Evolutionary conservation across 306 rosid species (phyloP).

Genomic region (Quercus parvula): DNA sequence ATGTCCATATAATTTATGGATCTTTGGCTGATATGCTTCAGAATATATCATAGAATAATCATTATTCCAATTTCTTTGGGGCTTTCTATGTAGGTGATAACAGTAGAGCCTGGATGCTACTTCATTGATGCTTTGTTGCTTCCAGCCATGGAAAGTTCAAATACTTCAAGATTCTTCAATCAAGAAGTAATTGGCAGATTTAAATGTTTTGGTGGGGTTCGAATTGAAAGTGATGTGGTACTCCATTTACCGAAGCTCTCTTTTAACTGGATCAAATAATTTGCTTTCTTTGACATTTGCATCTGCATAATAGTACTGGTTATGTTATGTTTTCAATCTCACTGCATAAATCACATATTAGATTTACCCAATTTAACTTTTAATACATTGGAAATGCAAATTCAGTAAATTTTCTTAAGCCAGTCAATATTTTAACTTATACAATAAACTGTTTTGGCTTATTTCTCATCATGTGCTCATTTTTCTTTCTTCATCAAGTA

Average conservation of each 20-base stretch:
- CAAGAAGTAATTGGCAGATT: slow-evolving; percentile 52
- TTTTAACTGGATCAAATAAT: not conserved
- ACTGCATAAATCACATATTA: not conserved
- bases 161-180: slow-evolving; percentile 62
- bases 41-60: not conserved
- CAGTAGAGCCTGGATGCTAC: slow-evolving; percentile 98
- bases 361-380: not conserved
- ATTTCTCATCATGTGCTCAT: not conserved
- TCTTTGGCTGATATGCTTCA: slow-evolving; percentile 5
- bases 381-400: not conserved
- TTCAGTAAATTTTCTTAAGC: slow-evolving; percentile 3
- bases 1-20: not conserved
- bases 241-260: slow-evolving; percentile 20
- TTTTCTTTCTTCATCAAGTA: not conserved
- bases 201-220: slow-evolving; percentile 76
- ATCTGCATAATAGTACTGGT: not conserved
- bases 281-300: not conserved
- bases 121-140: slow-evolving; percentile 74
- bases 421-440: not conserved
- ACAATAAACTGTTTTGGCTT: not conserved
- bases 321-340: not conserved
- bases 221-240: slow-evolving; percentile 92
- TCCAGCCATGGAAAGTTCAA: slow-evolving; percentile 62
- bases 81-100: slow-evolving; percentile 59
- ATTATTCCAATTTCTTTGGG: not conserved